phyloP scores from a whole-genome alignment of 169 alveolate species.

The Neospora caninum region DNA sequence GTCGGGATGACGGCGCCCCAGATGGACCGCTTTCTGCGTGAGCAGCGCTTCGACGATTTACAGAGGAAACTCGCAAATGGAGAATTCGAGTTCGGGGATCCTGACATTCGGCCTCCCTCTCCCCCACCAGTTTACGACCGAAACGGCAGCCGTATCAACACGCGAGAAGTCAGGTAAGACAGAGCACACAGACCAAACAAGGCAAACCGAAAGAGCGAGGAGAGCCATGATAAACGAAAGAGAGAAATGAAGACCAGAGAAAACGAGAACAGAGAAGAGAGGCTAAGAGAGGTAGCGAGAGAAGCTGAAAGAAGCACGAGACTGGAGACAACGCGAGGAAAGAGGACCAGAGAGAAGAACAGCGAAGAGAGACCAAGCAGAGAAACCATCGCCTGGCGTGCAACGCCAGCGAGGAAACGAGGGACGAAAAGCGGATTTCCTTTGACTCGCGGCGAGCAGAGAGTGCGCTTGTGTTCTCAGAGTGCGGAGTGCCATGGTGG shows the following conservation, averaged over 20 bases:
- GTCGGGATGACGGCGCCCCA: conserved; percentile 88
- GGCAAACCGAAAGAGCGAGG: neutral
- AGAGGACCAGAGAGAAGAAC: no score
- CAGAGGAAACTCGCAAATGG: conserved; percentile 76
- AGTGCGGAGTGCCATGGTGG: conserved; percentile 86
- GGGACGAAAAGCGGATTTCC: no score
- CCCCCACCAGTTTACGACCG: conserved; percentile 93
- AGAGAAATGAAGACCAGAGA: no score
- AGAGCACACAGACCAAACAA: neutral
- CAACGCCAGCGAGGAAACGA: no score
- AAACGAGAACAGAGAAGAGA: no score
- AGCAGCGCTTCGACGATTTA: conserved; percentile 90
- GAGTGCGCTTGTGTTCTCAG: conserved; percentile 47
- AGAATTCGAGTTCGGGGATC: conserved; percentile 86
- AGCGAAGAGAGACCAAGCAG: no score
- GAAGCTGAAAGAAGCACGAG: no score
- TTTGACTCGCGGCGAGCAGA: no score
- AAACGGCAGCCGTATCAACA: conserved; percentile 89
- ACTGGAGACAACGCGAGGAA: no score
- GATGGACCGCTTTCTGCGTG: conserved; percentile 89
- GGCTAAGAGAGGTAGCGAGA: no score
- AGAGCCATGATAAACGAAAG: no score
- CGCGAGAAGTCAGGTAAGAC: conserved; percentile 82
- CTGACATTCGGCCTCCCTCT: conserved; percentile 91
- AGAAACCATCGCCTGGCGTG: no score